Evolutionary conservation across 1,284 basidiomycete species (phyloP).

Genomic region (Serendipita sp.): DNA sequence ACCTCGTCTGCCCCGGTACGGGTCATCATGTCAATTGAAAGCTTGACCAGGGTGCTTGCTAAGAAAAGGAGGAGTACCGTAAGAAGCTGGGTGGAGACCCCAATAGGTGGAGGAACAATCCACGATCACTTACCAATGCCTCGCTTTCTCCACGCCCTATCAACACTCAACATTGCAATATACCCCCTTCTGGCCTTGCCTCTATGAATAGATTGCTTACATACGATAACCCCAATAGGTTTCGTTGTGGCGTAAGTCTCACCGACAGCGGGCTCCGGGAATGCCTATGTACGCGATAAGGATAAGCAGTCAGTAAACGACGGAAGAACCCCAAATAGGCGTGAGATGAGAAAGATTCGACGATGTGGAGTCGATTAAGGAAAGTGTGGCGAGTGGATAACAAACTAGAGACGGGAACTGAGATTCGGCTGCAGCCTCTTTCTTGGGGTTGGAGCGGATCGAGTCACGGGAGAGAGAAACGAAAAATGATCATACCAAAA

Average conservation of each 20-base stretch:
- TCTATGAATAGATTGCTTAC: conserved; percentile 83
- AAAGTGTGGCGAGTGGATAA: not conserved
- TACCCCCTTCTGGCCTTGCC: conserved; percentile 76
- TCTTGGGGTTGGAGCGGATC: conserved; percentile 6
- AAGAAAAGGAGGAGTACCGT: conserved; percentile 21
- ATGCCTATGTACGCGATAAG: conserved; percentile 2
- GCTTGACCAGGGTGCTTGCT: conserved; percentile 68
- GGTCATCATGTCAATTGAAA: conserved; percentile 72
- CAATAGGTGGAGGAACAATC: conserved; percentile 21
- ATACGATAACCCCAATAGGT: conserved; percentile 84
- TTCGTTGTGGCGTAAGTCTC: not conserved
- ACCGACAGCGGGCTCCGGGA: conserved; percentile 7
- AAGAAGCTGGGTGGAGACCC: conserved; percentile 28
- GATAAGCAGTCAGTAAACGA: conserved; percentile 8
- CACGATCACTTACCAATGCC: conserved; percentile 68
- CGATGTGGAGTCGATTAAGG: not conserved
- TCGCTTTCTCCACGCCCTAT: conserved; percentile 63
- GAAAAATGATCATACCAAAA: conserved; percentile 42
- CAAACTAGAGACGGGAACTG: not conserved
- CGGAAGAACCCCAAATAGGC: not conserved
- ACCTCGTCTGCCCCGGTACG: conserved; percentile 73
- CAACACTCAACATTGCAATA: conserved; percentile 93
- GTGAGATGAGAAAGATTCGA: too few species aligned
- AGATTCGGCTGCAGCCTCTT: not conserved
- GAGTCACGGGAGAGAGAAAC: not conserved